These are phyloP conservation scores for Erigeron canadensis DNA, from an alignment of 129 eudicot genomes.

Conservation along the genomic window DNA sequence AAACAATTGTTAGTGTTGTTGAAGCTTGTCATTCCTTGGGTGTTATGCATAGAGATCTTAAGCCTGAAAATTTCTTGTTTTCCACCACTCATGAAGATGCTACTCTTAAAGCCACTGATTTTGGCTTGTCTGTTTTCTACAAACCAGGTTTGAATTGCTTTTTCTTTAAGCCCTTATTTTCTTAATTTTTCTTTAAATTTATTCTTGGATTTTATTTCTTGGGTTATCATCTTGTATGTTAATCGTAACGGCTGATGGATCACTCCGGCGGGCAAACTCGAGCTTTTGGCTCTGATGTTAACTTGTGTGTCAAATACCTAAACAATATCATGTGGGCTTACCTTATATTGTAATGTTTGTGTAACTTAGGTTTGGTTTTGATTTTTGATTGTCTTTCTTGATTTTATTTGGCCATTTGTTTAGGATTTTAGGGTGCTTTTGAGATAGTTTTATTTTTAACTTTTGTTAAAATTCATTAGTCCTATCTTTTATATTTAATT, in stretches of 20 bases:
- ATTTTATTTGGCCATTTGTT: slow-evolving; percentile 6
- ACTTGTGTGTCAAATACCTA: neutral
- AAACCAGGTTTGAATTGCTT: slow-evolving; percentile 69
- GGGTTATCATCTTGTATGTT: neutral
- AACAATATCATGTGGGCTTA: slow-evolving; percentile 16
- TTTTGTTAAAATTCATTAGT: neutral
- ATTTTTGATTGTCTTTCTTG: slow-evolving; percentile 20
- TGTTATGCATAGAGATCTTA: slow-evolving; percentile 92
- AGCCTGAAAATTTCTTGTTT: slow-evolving; percentile 95
- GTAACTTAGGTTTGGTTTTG: neutral
- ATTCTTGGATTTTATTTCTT: slow-evolving; percentile 3
- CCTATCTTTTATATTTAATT: neutral
- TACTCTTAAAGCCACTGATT: slow-evolving; percentile 84
- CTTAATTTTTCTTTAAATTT: neutral
- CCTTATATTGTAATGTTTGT: neutral
- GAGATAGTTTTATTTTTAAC: neutral
- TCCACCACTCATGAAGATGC: slow-evolving; percentile 73
- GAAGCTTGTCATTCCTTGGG: slow-evolving; percentile 92
- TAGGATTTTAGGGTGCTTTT: slow-evolving; percentile 20
- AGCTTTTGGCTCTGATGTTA: neutral
- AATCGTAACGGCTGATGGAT: neutral
- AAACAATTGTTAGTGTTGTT: slow-evolving; percentile 84
- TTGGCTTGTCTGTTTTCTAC: slow-evolving; percentile 89
- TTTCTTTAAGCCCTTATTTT: neutral
- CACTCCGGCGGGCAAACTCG: too few species aligned